Base-by-base conservation (phyloP, 2,329 filamentous ascomycete genomes). In the Penicillium sp. region DNA sequence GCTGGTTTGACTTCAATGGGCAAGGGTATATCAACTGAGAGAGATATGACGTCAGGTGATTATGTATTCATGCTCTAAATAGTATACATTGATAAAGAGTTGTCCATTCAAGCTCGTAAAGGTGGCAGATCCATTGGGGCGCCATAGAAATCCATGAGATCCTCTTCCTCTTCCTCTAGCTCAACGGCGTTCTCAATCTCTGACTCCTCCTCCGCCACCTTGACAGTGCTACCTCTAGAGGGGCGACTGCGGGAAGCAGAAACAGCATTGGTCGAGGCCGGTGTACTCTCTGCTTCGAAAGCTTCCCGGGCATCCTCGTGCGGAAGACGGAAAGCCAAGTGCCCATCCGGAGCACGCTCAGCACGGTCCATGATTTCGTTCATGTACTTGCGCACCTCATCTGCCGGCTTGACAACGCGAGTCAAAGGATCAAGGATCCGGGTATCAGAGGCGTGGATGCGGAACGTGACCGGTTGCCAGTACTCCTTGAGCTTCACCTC, bases 281-380 rank as follows among this genome's bases (percentile, higher is more conserved):
- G 67, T 13, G 67, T 70, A 3, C 60, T 65, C 29, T 69, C 69
- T 5, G 50, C 54, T 29, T 75, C 71, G 10, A 61, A 64, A 33
- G 58, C 71, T 55, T 71, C 68, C n/a, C 59, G 62, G 0, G 65
- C 58, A 5, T 68, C 65, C 49, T 80, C 77, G 6, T 70, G 70
- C 3, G 85, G 85, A 48, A 87, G 69, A 48, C 82, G 78, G 53
- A 85, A 74, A 1, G 84, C 83, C 9, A 87, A 73, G 66, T 81
- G 82, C 5, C 80, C 80, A 55, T 81, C 79, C 3, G 83, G 82
- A 0, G 83, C 83, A 16, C 82, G 75, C 58, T 80, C 78, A 51
- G 82, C 82, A 3, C 79, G 79, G 61, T 82, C 79, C 76, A 88
- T 86, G 14, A 83, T 72, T 22, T 80, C 77, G 55, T 83, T 79